Evolutionary conservation across 768 basidiomycete species (phyloP), one percentile per base, ranked within the genome.

Genomic region (Boletus sensibilis): DNA sequence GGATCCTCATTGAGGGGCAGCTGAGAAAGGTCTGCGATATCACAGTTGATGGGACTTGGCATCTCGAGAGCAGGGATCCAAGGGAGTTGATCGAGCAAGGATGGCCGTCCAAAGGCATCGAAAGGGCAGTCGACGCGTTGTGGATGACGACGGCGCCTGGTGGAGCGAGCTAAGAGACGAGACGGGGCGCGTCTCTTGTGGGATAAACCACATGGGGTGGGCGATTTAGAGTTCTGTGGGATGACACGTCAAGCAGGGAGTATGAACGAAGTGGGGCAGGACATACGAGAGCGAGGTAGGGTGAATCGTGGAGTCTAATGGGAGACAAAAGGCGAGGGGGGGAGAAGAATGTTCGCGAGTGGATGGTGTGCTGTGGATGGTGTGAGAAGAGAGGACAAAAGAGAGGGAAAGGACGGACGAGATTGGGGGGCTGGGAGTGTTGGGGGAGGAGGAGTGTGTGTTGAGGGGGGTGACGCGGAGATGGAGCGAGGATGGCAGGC

Each of bases 11-110:
- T 55, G 52, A 70, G 59, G 25, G 76, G 76, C n/a, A 86, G 64
- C 58, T 84, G 81, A 2, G 86, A 87, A 42, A 87, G 79, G 71
- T 88, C 86, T 52, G 86, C 85, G 57, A 86, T 80, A 62, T 87
- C 83, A 66, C 76, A 77, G 63, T 76, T 74, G 62, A 74, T 53
- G 50, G 79, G 75, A 14, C 79, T 74, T 7, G 79, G 58, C 50
- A 71, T 56, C 50, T 88, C 82, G 48, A 88, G 72, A 9, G 81
- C 76, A 25, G 84, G 76, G 50, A 86, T 84, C 86, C 87, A 89
- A 5, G 87, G 84, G 11, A 89, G 78, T 27, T 78, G 74, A 72
- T 88, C 87, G 66, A 88, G 86, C 41, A 74, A 60, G 44, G 75
- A 60, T 37, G 66, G 55, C 2, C 73, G 68, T 5, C 61, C 65